These are phyloP conservation scores for Colletotrichum navitas DNA, from an alignment of 2,329 filamentous ascomycete genomes.

Conservation along the genomic window DNA sequence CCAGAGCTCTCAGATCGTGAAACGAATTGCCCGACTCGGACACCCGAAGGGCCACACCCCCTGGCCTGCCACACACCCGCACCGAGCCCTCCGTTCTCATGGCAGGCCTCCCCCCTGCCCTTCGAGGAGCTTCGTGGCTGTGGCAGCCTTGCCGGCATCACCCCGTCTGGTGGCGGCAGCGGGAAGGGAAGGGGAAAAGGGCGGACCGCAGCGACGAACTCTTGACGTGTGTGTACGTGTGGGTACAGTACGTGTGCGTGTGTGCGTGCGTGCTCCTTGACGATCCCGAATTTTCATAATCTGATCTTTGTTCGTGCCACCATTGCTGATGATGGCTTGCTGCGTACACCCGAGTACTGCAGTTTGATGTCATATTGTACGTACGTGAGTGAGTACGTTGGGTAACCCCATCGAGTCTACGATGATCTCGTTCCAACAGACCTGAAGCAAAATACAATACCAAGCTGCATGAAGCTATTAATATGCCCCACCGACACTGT, in stretches of 20 bases:
- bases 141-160: background rate
- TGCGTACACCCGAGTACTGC: background rate
- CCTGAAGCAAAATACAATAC: background rate
- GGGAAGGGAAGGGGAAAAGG: constrained; percentile 5
- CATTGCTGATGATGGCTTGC: background rate
- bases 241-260: background rate
- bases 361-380: background rate
- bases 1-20: constrained; percentile 41
- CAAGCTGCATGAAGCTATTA: constrained; percentile 31
- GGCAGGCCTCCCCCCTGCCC: too few relatives aligned
- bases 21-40: constrained; percentile 40
- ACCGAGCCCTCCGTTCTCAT: background rate
- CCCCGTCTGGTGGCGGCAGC: background rate
- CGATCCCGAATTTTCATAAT: constrained; percentile 2
- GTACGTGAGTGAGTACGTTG: too few relatives aligned
- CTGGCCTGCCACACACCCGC: background rate
- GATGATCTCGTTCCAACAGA: background rate
- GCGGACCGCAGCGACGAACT: constrained; percentile 23
- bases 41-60: constrained; percentile 10
- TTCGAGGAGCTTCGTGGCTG: background rate
- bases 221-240: constrained; percentile 6
- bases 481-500: constrained; percentile 28
- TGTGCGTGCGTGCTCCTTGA: background rate
- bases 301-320: background rate
- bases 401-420: background rate